These are phyloP conservation scores for Candida alai DNA, from an alignment of 805 yeast species.

Conservation along the genomic window DNA sequence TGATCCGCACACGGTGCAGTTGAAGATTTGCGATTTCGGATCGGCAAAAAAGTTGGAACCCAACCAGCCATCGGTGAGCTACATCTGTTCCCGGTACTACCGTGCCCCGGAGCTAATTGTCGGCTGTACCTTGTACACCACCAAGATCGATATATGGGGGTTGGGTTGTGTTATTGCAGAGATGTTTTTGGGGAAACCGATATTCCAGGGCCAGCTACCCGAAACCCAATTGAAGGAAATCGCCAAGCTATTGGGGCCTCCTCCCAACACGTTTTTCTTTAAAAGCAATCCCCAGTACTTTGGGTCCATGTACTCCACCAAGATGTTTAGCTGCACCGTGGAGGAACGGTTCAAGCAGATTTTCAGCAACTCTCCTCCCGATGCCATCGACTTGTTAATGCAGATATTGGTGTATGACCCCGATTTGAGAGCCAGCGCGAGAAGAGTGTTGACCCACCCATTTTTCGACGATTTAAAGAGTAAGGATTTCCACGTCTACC, in stretches of 20 bases:
- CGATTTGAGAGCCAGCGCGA: conserved; percentile 72
- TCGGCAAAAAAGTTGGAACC: conserved; percentile 76
- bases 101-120: conserved; percentile 95
- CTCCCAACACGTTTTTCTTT: conserved; percentile 62
- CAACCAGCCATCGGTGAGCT: conserved; percentile 85
- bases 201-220: conserved; percentile 94
- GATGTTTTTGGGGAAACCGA: conserved; percentile 84
- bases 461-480: conserved; percentile 84
- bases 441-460: conserved; percentile 79
- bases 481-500: conserved; percentile 46
- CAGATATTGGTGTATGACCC: conserved; percentile 89
- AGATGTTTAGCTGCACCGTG: conserved; percentile 54
- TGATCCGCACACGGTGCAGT: conserved; percentile 60
- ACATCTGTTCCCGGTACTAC: conserved; percentile 93
- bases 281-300: conserved; percentile 71
- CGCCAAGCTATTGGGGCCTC: conserved; percentile 87
- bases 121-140: conserved; percentile 82
- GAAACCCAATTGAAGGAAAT: conserved; percentile 86
- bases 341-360: conserved; percentile 46
- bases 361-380: conserved; percentile 69
- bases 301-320: conserved; percentile 69
- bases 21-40: conserved; percentile 84
- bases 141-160: conserved; percentile 97
- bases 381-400: conserved; percentile 81
- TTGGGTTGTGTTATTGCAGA: conserved; percentile 96